These are phyloP conservation scores for Fomitopsis schrenkii DNA, from an alignment of 1,284 basidiomycete genomes.

Conservation along the genomic window DNA sequence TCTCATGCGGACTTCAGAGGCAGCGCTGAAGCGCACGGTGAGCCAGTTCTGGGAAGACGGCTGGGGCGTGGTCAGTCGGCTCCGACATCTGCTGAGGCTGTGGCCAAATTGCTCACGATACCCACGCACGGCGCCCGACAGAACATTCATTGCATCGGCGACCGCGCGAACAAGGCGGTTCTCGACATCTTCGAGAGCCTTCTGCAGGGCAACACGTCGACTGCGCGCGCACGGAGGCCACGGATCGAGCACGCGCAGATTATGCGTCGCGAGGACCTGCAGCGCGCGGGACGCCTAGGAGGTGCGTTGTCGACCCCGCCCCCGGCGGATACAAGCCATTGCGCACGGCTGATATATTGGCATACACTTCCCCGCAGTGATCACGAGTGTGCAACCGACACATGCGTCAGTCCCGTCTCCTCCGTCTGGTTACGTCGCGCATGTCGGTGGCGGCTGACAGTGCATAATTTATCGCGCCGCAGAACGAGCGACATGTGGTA, in stretches of 20 bases:
- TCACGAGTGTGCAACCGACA: constrained; percentile 91
- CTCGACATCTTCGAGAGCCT: constrained; percentile 75
- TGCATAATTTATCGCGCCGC: not conserved
- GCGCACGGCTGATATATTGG: not conserved
- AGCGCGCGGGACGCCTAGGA: constrained; percentile 67
- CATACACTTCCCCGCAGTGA: constrained; percentile 48
- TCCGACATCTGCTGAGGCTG: not conserved
- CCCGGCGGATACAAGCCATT: no score
- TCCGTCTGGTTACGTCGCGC: not conserved
- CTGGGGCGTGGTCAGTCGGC: constrained; percentile 64
- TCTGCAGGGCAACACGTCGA: constrained; percentile 25
- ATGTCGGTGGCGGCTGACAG: not conserved
- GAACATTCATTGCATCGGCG: constrained; percentile 92
- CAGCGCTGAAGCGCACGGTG: constrained; percentile 52
- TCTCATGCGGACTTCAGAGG: constrained; percentile 57
- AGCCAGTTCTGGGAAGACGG: constrained; percentile 61
- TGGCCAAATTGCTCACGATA: not conserved
- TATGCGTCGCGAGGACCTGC: constrained; percentile 64
- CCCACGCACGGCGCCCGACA: constrained; percentile 22
- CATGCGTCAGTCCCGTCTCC: constrained; percentile 59
- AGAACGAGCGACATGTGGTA: constrained; percentile 92
- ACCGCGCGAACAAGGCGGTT: constrained; percentile 79
- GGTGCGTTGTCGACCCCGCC: constrained; percentile 37
- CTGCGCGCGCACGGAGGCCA: constrained; percentile 47
- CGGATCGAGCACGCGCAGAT: constrained; percentile 94